Evolutionary conservation across 257 asterid species (phyloP).

Genomic region (Nicotiana tomentosiformis): DNA sequence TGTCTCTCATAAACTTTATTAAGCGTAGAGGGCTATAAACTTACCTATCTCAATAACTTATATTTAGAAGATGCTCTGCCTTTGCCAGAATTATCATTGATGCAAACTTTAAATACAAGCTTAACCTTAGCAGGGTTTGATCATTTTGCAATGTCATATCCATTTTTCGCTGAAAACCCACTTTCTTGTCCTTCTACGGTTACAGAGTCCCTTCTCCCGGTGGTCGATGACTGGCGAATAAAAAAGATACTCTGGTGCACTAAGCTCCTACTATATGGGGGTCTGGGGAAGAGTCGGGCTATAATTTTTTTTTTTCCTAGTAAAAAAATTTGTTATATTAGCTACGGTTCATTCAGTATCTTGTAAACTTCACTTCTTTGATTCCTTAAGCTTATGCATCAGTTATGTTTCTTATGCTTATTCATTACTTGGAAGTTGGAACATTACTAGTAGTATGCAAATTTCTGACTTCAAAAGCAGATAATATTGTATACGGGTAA

Average conservation of each 20-base stretch:
- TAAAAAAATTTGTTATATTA: not conserved
- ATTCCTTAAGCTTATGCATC: not conserved
- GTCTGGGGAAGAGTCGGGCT: too few species aligned
- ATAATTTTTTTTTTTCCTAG: not conserved
- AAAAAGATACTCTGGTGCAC: too few species aligned
- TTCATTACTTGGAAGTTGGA: too few species aligned
- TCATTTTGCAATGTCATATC: not conserved
- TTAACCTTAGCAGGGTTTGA: not conserved
- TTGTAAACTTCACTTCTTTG: not conserved
- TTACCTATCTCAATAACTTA: too few species aligned
- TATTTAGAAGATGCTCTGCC: not conserved
- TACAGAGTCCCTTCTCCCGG: not conserved
- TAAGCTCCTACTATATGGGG: too few species aligned
- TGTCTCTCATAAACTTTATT: too few species aligned
- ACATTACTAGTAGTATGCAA: too few species aligned
- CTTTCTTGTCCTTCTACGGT: not conserved
- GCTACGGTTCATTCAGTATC: not conserved
- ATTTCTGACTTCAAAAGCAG: too few species aligned
- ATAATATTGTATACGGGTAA: too few species aligned
- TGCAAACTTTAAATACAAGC: not conserved
- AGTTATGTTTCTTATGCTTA: not conserved
- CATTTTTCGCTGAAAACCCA: not conserved
- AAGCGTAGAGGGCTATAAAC: too few species aligned
- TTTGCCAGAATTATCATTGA: constrained; percentile 32
- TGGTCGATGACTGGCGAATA: not conserved